Evolutionary conservation across 1,284 basidiomycete genomes (phyloP).

Genomic region (Coniophora puteana): DNA sequence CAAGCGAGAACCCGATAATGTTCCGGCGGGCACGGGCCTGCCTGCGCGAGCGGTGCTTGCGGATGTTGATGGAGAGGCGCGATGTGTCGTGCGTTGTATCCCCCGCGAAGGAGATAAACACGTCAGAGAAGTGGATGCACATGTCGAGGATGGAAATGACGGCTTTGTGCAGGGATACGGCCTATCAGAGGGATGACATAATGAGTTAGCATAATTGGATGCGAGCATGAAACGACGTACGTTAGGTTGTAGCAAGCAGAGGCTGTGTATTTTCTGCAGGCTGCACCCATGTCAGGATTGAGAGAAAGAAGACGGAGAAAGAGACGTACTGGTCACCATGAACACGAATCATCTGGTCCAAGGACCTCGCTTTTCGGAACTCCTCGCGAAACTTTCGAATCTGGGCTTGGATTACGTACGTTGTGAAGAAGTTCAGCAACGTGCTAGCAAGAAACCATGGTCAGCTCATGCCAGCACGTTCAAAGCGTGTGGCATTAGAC

Average conservation of each 20-base stretch:
- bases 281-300: conserved; percentile 32
- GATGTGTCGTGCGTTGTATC: conserved; percentile 59
- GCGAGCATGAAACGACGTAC: conserved; percentile 36
- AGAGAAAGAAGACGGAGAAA: background rate
- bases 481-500: conserved; percentile 25
- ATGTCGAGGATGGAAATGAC: conserved; percentile 73
- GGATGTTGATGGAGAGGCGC: conserved; percentile 48
- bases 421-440: conserved; percentile 69
- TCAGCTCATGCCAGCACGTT: conserved; percentile 8
- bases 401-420: conserved; percentile 68
- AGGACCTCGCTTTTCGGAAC: conserved; percentile 54
- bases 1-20: conserved; percentile 54
- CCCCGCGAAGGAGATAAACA: conserved; percentile 58
- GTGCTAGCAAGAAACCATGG: conserved; percentile 40
- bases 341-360: conserved; percentile 72
- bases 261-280: conserved; percentile 55
- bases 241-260: conserved; percentile 64
- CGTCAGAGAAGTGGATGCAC: conserved; percentile 61
- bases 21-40: conserved; percentile 48
- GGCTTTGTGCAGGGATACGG: conserved; percentile 56
- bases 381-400: conserved; percentile 52
- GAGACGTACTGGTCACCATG: conserved; percentile 70
- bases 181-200: conserved; percentile 36
- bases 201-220: background rate
- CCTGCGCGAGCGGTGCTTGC: conserved; percentile 58